Percentiles rank a stretch among this genome's conserved stretches.
phyloP scores from a whole-genome alignment of 2,329 filamentous ascomycete genomes.

The Rasamsonia emersonii region DNA sequence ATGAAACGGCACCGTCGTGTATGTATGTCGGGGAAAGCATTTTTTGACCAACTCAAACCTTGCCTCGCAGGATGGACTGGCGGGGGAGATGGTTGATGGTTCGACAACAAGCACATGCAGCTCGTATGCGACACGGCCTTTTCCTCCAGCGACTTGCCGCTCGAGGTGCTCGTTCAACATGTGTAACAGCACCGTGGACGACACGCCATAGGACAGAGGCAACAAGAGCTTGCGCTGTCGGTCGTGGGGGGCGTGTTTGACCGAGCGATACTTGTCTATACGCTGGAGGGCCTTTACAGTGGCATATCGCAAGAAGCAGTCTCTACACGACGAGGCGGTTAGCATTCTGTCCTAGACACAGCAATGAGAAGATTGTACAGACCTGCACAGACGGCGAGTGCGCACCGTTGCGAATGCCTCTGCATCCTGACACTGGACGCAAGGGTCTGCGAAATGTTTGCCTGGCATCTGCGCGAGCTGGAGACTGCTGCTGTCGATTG shows the following conservation, averaged over 20 bases:
- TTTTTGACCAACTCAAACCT: constrained; percentile 42
- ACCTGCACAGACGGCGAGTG: constrained; percentile 53
- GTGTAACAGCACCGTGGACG: constrained; percentile 68
- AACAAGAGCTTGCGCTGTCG: constrained; percentile 55
- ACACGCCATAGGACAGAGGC: constrained; percentile 74
- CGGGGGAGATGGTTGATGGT: constrained; percentile 22
- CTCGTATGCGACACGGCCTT: constrained; percentile 57
- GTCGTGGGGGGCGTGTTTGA: constrained; percentile 26
- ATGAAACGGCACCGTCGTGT: constrained; percentile 56
- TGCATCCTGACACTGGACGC: constrained; percentile 48
- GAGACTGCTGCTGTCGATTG: background rate
- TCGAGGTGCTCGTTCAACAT: constrained; percentile 63
- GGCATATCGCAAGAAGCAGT: constrained; percentile 73
- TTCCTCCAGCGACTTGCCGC: constrained; percentile 54
- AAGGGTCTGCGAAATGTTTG: constrained; percentile 31
- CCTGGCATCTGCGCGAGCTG: constrained; percentile 18
- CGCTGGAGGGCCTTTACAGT: constrained; percentile 73
- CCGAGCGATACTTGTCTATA: constrained; percentile 55
- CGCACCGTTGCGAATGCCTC: constrained; percentile 48
- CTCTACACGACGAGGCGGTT: too few relatives aligned
- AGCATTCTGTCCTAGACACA: constrained; percentile 1
- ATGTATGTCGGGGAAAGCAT: constrained; percentile 58
- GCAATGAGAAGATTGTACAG: constrained; percentile 14
- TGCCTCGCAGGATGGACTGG: constrained; percentile 14
- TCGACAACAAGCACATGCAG: constrained; percentile 42